These are phyloP conservation scores for Fusarium nisikadoi DNA, from an alignment of 2,329 filamentous ascomycete genomes.

Conservation along the genomic window DNA sequence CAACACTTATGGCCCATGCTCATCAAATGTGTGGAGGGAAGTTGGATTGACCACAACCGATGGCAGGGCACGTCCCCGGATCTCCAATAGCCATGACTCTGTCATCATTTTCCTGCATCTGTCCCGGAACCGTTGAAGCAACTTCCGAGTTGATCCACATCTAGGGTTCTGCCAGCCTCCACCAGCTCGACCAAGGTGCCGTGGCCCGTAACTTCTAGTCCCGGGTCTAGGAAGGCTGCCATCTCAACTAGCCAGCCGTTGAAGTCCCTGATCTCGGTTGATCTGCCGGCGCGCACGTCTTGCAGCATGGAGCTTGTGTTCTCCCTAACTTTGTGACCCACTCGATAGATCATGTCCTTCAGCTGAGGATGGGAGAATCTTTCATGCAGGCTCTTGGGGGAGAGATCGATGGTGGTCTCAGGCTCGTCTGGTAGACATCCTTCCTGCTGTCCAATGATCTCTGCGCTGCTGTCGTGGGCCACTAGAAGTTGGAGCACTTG, in stretches of 20 bases:
- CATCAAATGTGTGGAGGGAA: constrained; percentile 20
- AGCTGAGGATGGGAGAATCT: constrained; percentile 59
- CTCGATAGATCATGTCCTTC: constrained; percentile 57
- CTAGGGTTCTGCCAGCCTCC: constrained; percentile 49
- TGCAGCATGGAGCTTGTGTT: constrained; percentile 73
- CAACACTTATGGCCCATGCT: constrained; percentile 24
- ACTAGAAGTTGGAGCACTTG: constrained; percentile 77
- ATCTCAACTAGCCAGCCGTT: constrained; percentile 68
- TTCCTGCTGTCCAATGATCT: constrained; percentile 49
- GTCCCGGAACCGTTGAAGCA: constrained; percentile 37
- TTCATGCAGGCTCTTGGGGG: constrained; percentile 39
- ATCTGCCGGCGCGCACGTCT: constrained; percentile 62
- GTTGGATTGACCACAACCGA: constrained; percentile 20
- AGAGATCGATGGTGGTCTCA: constrained; percentile 22
- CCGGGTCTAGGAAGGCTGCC: constrained; percentile 52
- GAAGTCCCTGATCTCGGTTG: constrained; percentile 67
- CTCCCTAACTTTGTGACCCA: constrained; percentile 59
- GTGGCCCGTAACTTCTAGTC: constrained; percentile 52
- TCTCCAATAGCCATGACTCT: constrained; percentile 21
- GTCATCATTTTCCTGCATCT: constrained; percentile 22
- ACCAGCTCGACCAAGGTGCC: constrained; percentile 57
- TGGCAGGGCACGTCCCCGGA: constrained; percentile 25
- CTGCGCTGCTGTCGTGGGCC: constrained; percentile 61
- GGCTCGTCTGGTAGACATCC: not conserved
- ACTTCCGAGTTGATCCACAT: constrained; percentile 48